Evolutionary conservation across 2,329 filamentous ascomycete genomes (phyloP).

Genomic region (Sporothrix pseudoabietina): DNA sequence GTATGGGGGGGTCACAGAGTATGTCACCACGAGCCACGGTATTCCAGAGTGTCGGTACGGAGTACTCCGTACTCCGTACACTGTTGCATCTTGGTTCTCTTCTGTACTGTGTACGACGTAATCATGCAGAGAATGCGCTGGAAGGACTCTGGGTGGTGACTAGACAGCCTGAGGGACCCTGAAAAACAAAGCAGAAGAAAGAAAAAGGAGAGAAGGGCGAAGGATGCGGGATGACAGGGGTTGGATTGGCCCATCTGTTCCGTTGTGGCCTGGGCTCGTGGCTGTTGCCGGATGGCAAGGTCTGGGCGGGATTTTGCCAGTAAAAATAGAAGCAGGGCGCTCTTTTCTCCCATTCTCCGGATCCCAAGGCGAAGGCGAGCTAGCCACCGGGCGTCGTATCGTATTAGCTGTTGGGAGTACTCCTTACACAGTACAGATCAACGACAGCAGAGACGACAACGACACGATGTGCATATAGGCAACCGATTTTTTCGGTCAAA

Average conservation of each 20-base stretch:
- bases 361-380: background rate
- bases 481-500: background rate
- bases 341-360: background rate
- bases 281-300: constrained; percentile 1
- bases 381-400: background rate
- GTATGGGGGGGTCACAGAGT: background rate
- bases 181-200: background rate
- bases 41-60: background rate
- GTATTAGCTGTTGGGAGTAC: too few species aligned
- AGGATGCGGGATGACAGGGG: constrained; percentile 8
- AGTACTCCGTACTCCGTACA: background rate
- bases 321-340: constrained; percentile 20
- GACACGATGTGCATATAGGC: constrained; percentile 5
- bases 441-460: background rate
- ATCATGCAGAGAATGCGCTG: constrained; percentile 14
- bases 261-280: background rate
- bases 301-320: background rate
- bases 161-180: background rate
- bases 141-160: background rate
- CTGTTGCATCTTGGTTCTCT: too few species aligned
- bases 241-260: constrained; percentile 3
- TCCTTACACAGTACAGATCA: background rate
- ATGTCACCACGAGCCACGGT: too few species aligned
- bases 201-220: background rate
- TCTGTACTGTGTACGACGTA: background rate